phyloP scores from a whole-genome alignment of 1,284 basidiomycete species.

The Irpex sp. region DNA sequence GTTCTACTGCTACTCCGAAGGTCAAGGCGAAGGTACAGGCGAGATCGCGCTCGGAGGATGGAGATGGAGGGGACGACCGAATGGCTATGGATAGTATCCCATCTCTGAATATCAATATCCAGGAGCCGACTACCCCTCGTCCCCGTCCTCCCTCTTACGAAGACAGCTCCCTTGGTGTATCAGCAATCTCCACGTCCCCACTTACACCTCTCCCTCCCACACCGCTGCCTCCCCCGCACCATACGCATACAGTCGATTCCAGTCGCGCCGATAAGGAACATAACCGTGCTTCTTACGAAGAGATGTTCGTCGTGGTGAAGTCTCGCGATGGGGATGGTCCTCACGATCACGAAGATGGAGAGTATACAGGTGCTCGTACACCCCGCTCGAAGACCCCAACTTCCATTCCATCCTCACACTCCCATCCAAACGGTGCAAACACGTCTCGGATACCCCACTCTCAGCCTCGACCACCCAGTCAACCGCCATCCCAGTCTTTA shows the following conservation, averaged over 20 bases:
- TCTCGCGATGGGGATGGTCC: neutral
- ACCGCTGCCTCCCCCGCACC: neutral
- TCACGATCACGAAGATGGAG: neutral
- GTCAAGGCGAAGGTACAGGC: neutral
- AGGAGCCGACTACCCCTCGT: neutral
- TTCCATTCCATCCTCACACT: neutral
- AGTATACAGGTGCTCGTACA: neutral
- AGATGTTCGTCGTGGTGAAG: neutral
- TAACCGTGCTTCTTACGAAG: neutral
- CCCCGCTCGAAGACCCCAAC: neutral
- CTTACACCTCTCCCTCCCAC: slow-evolving; percentile 1
- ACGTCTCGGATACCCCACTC: too few relatives aligned
- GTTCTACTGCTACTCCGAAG: too few relatives aligned
- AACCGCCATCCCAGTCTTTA: neutral
- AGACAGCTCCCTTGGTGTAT: neutral
- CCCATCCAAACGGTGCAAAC: too few relatives aligned
- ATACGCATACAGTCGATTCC: neutral
- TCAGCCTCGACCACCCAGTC: neutral
- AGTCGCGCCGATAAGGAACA: neutral
- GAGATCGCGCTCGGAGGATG: neutral
- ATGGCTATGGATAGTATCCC: too few relatives aligned
- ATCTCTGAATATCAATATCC: neutral
- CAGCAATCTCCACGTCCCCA: neutral
- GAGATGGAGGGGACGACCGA: too few relatives aligned
- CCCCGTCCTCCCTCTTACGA: neutral